Percentiles rank a stretch among this genome's conserved stretches.
These are phyloP conservation scores for Thinopyrum elongatum DNA, from an alignment of 176 grass and related monocot species.

Conservation along the genomic window DNA sequence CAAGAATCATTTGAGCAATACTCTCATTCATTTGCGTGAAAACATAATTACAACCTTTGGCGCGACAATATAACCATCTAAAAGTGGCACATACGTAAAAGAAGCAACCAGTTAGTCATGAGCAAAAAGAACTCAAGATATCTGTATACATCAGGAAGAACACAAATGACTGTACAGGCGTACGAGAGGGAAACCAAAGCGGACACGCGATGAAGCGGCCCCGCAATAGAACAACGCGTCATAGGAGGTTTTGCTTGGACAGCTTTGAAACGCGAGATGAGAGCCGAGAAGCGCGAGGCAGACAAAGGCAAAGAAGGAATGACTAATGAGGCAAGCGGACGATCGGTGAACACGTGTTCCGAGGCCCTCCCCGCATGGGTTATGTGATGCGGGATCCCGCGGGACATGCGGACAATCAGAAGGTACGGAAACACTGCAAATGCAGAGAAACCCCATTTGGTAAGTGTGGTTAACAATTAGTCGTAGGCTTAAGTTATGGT, in stretches of 20 bases:
- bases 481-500: background rate
- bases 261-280: slow-evolving; percentile 83
- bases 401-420: slow-evolving; percentile 71
- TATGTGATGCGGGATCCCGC: slow-evolving; percentile 81
- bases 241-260: slow-evolving; percentile 71
- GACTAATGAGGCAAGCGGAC: slow-evolving; percentile 87
- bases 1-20: background rate
- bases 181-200: background rate
- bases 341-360: slow-evolving; percentile 79
- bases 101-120: background rate
- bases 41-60: background rate
- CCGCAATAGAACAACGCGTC: background rate
- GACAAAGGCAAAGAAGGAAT: slow-evolving; percentile 89
- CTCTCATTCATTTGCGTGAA: background rate
- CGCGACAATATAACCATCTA: background rate
- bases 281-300: slow-evolving; percentile 65
- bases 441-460: background rate
- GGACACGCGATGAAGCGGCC: background rate
- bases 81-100: background rate
- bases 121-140: background rate
- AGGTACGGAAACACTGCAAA: slow-evolving; percentile 74
- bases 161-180: background rate
- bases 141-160: background rate
- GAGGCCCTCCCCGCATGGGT: slow-evolving; percentile 70
- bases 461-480: background rate